These are phyloP conservation scores for Hippophae gyantsensis DNA, from an alignment of 306 rosid species.

Conservation along the genomic window DNA sequence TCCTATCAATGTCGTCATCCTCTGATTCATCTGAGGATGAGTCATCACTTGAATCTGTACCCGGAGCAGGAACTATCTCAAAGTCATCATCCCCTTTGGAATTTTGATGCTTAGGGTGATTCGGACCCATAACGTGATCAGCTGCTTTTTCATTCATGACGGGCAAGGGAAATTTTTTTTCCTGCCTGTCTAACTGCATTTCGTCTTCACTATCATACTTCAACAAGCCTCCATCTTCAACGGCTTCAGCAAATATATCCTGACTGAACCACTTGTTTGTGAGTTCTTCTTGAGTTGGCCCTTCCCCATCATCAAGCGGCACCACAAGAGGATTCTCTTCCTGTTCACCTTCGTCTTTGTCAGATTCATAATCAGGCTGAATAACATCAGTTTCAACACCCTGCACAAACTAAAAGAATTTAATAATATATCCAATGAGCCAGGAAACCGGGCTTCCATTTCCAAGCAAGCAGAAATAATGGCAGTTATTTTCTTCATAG, in stretches of 20 bases:
- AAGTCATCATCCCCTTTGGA: constrained; percentile 42
- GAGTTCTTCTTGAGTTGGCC: constrained; percentile 62
- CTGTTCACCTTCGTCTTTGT: constrained; percentile 39
- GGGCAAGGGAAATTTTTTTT: constrained; percentile 23
- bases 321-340: constrained; percentile 85
- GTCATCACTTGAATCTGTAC: constrained; percentile 72
- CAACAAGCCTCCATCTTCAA: constrained; percentile 54
- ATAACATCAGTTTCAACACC: constrained; percentile 37
- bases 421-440: background rate
- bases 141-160: constrained; percentile 33
- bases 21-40: constrained; percentile 62
- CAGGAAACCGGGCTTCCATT: no score
- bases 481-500: background rate
- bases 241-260: constrained; percentile 79
- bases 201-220: constrained; percentile 46
- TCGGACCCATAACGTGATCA: constrained; percentile 11
- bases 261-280: constrained; percentile 80
- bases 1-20: constrained; percentile 33
- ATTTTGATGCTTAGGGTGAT: constrained; percentile 18
- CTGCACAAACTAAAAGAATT: constrained; percentile 35
- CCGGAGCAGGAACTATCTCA: constrained; percentile 80
- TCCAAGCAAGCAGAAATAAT: no score
- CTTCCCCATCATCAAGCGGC: constrained; percentile 57
- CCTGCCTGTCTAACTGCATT: constrained; percentile 44
- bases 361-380: constrained; percentile 64